Conservation (phyloP, 2,329 filamentous ascomycete species). For the Fusarium virguliforme region DNA sequence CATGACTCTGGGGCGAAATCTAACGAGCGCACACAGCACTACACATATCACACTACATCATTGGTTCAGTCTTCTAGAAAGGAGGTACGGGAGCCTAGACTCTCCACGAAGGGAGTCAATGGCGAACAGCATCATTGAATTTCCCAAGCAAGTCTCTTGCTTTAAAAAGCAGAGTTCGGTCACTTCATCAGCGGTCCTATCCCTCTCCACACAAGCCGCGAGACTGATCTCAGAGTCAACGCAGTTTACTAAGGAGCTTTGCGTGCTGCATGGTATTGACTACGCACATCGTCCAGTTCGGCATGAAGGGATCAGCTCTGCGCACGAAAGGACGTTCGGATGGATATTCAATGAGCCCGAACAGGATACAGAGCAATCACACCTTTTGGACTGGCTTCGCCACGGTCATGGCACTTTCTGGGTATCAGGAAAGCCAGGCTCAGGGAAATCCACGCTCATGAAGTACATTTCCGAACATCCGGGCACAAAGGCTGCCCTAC, state of each 20-base stretch:
- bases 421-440: conserved; percentile 2
- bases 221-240: neutral
- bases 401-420: neutral
- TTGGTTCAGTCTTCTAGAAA: too few relatives aligned
- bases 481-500: neutral
- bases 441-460: conserved; percentile 5
- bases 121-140: neutral
- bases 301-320: neutral
- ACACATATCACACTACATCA: neutral
- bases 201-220: neutral
- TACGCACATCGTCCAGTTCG: neutral
- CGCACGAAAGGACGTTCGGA: neutral
- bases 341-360: neutral
- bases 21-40: neutral
- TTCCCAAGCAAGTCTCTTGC: neutral
- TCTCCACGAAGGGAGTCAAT: neutral
- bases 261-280: neutral
- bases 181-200: neutral
- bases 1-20: neutral
- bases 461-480: neutral
- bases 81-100: neutral
- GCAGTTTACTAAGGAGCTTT: neutral
- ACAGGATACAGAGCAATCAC: neutral
- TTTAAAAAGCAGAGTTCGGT: neutral
- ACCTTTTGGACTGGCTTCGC: neutral